A percentile compares a stretch with the other conserved stretches of the same genome.
Conservation (phyloP, 1,284 basidiomycete species). For the Moesziomyces globuligerus region DNA sequence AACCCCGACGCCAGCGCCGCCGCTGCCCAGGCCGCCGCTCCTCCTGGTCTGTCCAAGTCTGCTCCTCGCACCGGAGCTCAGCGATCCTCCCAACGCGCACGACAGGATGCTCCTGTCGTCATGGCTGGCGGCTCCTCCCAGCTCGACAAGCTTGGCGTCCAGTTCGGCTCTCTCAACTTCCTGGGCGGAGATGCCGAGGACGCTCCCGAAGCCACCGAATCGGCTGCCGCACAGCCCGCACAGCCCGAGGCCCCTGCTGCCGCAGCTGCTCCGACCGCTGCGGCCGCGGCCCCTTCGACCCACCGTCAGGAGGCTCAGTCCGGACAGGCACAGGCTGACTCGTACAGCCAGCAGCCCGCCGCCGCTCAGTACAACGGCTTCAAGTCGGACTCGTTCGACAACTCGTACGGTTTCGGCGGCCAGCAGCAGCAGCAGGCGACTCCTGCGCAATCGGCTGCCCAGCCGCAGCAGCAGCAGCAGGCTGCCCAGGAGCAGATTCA, state of each 20-base stretch:
- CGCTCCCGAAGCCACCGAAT: conserved; percentile 13
- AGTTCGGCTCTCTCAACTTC: conserved; percentile 66
- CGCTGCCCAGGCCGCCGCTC: conserved; percentile 20
- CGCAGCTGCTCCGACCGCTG: conserved; percentile 9
- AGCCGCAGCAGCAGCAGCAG: conserved; percentile 34
- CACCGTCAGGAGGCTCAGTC: conserved; percentile 33
- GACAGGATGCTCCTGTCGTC: conserved; percentile 63
- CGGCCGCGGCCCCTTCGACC: conserved; percentile 30
- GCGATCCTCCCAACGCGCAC: conserved; percentile 57
- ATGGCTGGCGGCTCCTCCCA: conserved; percentile 61
- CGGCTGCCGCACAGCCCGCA: conserved; percentile 8
- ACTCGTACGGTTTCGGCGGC: conserved; percentile 45
- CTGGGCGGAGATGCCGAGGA: conserved; percentile 55
- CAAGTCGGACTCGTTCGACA: conserved; percentile 51
- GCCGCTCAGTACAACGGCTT: conserved; percentile 42
- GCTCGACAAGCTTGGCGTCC: conserved; percentile 64
- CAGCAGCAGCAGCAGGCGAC: conserved; percentile 38
- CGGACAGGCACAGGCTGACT: conserved; percentile 31
- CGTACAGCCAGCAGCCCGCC: conserved; percentile 34
- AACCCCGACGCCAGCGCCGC: conserved; percentile 14
- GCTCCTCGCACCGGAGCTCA: conserved; percentile 38
- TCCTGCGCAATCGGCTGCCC: conserved; percentile 7
- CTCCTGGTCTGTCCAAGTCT: conserved; percentile 49
- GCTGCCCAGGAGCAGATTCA: conserved; percentile 46
- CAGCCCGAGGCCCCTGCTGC: conserved; percentile 20